Evolutionary conservation across 306 rosid genomes (phyloP), one percentile per base, ranked within the genome.

Genomic region (Coriaria nepalensis): DNA sequence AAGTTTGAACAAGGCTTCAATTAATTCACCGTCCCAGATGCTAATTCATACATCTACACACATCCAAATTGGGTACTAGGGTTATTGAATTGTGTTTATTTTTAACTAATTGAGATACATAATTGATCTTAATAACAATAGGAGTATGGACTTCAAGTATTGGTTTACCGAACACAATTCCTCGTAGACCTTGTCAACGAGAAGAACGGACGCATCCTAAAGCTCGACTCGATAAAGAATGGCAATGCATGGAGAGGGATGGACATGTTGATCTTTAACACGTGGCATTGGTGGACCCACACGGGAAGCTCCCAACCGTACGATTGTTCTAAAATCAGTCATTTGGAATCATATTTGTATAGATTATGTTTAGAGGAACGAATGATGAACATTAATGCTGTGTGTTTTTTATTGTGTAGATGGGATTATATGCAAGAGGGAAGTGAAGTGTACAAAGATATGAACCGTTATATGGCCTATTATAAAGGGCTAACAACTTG

Each of bases 281-380:
- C 87, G 11, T 90, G 97, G 95, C 97, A 88, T 5, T 88, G 96
- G 97, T 88, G 97, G 95, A 76, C 95, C 68, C 95, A 88, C 69
- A 74, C 90, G 0, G 97, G 93, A 42, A 70, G 33, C 13, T 33
- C 92, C 5, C 97, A 84, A 34, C 95, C 97, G 97, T 90, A 75
- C 0, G 90, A 64, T 59, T 20, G 36, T 10, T 6, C 4, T 54
- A 2, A 10, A 2, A 2, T 10, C 38, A 10, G 29, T 20, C 29
- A 20, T 20, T 13, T 2, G 8, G 4, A 8, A 5, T 45, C 0
- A 43, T 10, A 0, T 32, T 44, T 4, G 20, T 6, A 45, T 14
- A 6, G 20, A 13, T 9, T 14, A 14, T 9, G 40, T 5, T 20
- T 1, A 20, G 29, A 20, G 29, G 29, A 3, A 37, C 8, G 43